Percentiles rank a stretch among this genome's conserved stretches.
Evolutionary conservation across 805 yeast species (phyloP).

Genomic region (Kluyveromyces starmeri): DNA sequence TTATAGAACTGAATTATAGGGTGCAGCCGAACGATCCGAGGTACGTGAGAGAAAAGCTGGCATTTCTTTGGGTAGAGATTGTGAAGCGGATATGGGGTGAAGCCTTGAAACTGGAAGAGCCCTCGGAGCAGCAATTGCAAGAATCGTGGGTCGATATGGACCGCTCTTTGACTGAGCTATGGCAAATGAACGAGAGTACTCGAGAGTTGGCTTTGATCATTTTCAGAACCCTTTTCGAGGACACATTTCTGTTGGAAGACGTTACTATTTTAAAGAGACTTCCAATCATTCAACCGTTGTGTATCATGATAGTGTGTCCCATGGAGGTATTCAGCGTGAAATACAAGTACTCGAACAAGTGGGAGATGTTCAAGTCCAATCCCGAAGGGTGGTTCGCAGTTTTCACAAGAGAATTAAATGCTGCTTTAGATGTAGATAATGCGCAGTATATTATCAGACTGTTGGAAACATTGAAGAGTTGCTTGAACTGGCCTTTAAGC

Average conservation of each 20-base stretch:
- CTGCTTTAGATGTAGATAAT: conserved; percentile 35
- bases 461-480: conserved; percentile 76
- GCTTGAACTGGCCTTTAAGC: conserved; percentile 87
- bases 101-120: conserved; percentile 35
- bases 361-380: conserved; percentile 51
- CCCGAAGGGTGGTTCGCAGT: conserved; percentile 78
- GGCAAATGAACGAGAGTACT: conserved; percentile 56
- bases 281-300: conserved; percentile 66
- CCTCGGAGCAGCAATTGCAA: conserved; percentile 34
- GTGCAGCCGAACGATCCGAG: conserved; percentile 68
- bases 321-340: conserved; percentile 51
- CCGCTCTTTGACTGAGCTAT: conserved; percentile 56
- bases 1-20: conserved; percentile 63
- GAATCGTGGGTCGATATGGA: conserved; percentile 90
- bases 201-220: conserved; percentile 74
- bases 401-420: conserved; percentile 52
- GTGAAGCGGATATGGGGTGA: conserved; percentile 91
- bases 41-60: conserved; percentile 80
- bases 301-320: conserved; percentile 77
- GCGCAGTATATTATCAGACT: conserved; percentile 53
- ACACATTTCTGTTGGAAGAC: conserved; percentile 84
- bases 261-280: conserved; percentile 78
- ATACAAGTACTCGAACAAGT: conserved; percentile 45
- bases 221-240: conserved; percentile 84
- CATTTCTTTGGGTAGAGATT: conserved; percentile 82